These are phyloP conservation scores for Arabidopsis lyrata DNA, from an alignment of 441 rosid species.

Conservation along the genomic window DNA sequence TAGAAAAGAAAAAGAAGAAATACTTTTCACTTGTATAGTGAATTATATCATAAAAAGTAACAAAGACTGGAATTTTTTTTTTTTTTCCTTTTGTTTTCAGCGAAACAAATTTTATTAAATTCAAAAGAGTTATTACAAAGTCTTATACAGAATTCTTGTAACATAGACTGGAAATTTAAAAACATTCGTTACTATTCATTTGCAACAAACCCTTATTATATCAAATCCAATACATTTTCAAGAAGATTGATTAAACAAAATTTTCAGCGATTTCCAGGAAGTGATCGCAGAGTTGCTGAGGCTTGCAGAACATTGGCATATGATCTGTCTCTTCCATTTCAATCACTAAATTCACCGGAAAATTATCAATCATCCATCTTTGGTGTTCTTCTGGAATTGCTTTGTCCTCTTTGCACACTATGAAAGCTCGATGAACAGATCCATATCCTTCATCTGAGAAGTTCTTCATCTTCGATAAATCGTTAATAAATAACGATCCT, in stretches of 20 bases:
- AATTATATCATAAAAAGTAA: too few relatives aligned
- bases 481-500: constrained; percentile 49
- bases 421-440: constrained; percentile 47
- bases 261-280: constrained; percentile 44
- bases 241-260: constrained; percentile 21
- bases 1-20: too few relatives aligned
- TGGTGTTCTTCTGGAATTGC: constrained; percentile 48
- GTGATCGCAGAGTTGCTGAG: constrained; percentile 47
- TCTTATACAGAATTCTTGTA: neutral
- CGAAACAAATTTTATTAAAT: too few relatives aligned
- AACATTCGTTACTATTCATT: constrained; percentile 6
- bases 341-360: constrained; percentile 47
- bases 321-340: constrained; percentile 58
- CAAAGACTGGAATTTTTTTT: too few relatives aligned
- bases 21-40: too few relatives aligned
- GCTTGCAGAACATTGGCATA: constrained; percentile 61
- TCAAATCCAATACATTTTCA: constrained; percentile 2
- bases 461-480: constrained; percentile 45
- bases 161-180: neutral
- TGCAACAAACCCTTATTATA: constrained; percentile 11
- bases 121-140: too few relatives aligned
- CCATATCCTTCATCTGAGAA: constrained; percentile 52
- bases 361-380: constrained; percentile 58
- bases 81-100: too few relatives aligned
- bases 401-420: constrained; percentile 54